Evolutionary conservation across 1,284 basidiomycete species (phyloP).

Genomic region (Malassezia yamatoensis): DNA sequence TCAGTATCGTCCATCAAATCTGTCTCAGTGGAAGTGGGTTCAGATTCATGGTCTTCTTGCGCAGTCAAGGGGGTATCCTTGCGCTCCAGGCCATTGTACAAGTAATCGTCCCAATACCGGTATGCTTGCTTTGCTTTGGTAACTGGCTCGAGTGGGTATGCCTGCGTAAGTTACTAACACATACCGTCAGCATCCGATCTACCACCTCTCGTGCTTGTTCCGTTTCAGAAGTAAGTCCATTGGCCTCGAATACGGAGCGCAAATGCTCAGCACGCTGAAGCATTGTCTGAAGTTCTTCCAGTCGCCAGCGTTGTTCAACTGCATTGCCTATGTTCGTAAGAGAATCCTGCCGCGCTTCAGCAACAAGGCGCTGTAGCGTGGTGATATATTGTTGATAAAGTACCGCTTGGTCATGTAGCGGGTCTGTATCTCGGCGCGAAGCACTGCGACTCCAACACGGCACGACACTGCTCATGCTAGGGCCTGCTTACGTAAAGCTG

Average conservation of each 20-base stretch:
- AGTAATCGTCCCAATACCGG: conserved; percentile 16
- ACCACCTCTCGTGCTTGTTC: neutral
- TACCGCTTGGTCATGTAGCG: too few relatives aligned
- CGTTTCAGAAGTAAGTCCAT: too few relatives aligned
- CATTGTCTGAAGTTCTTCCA: conserved; percentile 4
- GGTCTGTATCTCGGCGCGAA: neutral
- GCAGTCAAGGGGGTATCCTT: neutral
- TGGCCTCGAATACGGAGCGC: neutral
- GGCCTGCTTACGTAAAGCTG: neutral
- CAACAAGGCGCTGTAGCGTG: too few relatives aligned
- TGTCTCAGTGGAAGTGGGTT: too few relatives aligned
- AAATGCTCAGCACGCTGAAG: conserved; percentile 7
- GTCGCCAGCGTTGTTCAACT: neutral
- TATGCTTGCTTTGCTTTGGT: too few relatives aligned
- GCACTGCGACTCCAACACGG: too few relatives aligned
- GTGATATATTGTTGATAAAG: too few relatives aligned
- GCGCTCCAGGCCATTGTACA: conserved; percentile 8
- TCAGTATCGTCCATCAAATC: neutral
- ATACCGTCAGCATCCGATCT: neutral
- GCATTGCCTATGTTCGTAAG: neutral
- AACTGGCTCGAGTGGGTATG: neutral
- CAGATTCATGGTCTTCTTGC: neutral
- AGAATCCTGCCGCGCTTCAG: too few relatives aligned
- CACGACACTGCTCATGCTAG: too few relatives aligned
- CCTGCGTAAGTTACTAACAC: neutral